Percentiles rank a stretch among this genome's conserved stretches.
Conservation (phyloP, 2,329 filamentous ascomycete genomes). For the Fusarium solani-melongenae region DNA sequence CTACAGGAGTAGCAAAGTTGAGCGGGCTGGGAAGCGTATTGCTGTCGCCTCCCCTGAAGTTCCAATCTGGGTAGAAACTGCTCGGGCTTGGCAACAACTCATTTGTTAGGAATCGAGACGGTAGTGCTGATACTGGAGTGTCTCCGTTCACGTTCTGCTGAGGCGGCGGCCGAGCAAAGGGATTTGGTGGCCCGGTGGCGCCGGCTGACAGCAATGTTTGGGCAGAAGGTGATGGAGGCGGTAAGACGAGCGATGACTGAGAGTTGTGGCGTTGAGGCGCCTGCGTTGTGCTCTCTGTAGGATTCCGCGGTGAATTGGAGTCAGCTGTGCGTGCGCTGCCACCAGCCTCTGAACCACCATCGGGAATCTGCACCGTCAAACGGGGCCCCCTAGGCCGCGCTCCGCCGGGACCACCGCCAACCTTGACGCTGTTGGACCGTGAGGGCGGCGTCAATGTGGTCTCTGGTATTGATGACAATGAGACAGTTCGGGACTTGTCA, state of each 20-base stretch:
- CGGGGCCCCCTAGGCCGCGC: conserved; percentile 82
- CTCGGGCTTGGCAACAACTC: conserved; percentile 91
- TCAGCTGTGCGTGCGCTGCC: conserved; percentile 75
- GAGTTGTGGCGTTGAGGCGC: conserved; percentile 63
- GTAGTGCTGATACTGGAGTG: conserved; percentile 91
- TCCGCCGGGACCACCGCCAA: conserved; percentile 63
- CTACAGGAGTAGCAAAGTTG: conserved; percentile 88
- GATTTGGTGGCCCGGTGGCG: conserved; percentile 91
- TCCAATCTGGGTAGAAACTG: conserved; percentile 93
- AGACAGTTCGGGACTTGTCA: conserved; percentile 59
- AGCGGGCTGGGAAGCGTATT: conserved; percentile 93
- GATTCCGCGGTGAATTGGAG: conserved; percentile 72
- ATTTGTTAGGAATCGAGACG: conserved; percentile 88
- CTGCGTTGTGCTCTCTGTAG: conserved; percentile 67
- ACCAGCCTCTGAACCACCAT: conserved; percentile 81
- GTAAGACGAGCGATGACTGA: conserved; percentile 80
- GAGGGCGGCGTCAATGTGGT: conserved; percentile 75
- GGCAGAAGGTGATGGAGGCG: conserved; percentile 91
- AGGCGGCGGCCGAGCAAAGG: conserved; percentile 88
- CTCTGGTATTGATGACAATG: conserved; percentile 73
- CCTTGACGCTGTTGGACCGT: conserved; percentile 80
- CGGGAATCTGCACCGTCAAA: conserved; percentile 94
- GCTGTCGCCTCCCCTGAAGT: conserved; percentile 76
- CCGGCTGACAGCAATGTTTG: conserved; percentile 89
- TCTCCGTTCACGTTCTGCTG: conserved; percentile 69